Percentiles rank a stretch among this genome's conserved stretches.
phyloP scores from a whole-genome alignment of 805 yeast genomes.

The Wickerhamomyces kurtzmanii region DNA sequence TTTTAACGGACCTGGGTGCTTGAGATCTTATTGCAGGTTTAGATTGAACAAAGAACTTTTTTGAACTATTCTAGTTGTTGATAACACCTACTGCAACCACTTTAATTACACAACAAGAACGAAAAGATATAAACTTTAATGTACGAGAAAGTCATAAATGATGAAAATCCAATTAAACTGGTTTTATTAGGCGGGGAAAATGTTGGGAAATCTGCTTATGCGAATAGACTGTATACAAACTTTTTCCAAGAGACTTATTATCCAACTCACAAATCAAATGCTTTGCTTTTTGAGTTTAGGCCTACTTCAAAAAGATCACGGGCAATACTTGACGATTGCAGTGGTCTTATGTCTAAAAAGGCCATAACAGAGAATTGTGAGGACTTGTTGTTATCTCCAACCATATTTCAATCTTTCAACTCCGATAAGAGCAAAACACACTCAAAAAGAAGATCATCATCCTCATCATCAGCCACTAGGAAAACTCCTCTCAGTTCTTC shows the following conservation, averaged over 20 bases:
- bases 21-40: no score
- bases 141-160: no score
- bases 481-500: constrained; percentile 2
- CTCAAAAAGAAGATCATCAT: constrained; percentile 8
- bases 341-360: constrained; percentile 27
- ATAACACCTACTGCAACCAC: no score
- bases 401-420: constrained; percentile 24
- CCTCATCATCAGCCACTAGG: constrained; percentile 1
- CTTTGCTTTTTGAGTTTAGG: constrained; percentile 44
- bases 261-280: constrained; percentile 57
- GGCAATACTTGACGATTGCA: constrained; percentile 36
- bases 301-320: constrained; percentile 30
- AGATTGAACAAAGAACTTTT: no score
- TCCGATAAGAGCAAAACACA: constrained; percentile 12
- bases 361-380: constrained; percentile 20
- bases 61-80: no score
- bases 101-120: no score
- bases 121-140: no score
- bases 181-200: constrained; percentile 53
- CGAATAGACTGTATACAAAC: constrained; percentile 36
- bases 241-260: constrained; percentile 60
- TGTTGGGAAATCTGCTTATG: constrained; percentile 52
- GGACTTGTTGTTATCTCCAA: constrained; percentile 24
- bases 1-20: no score
- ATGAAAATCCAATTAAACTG: constrained; percentile 37